Evolutionary conservation across 2,329 filamentous ascomycete species (phyloP).

Genomic region (Trichoderma endophyticum): DNA sequence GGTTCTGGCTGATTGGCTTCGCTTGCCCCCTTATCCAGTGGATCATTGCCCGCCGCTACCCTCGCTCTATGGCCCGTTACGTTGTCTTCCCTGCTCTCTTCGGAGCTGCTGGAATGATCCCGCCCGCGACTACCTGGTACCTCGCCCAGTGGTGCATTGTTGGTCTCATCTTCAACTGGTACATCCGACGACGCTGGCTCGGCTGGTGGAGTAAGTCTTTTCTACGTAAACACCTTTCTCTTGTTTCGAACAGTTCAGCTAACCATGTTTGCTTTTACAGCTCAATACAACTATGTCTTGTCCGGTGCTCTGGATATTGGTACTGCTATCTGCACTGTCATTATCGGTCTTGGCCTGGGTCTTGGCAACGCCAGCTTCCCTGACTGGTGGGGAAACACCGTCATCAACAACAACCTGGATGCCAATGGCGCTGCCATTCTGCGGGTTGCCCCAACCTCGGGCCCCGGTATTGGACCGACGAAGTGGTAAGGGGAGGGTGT

Average conservation of each 20-base stretch:
- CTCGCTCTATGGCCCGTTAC: conserved; percentile 45
- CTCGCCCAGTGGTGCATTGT: conserved; percentile 54
- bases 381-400: conserved; percentile 46
- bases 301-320: conserved; percentile 58
- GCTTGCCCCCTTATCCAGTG: conserved; percentile 48
- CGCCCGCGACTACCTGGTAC: conserved; percentile 55
- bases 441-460: neutral
- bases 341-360: conserved; percentile 47
- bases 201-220: conserved; percentile 54
- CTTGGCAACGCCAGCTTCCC: conserved; percentile 45
- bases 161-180: conserved; percentile 54
- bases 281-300: conserved; percentile 55
- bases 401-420: conserved; percentile 32
- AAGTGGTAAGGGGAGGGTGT: neutral
- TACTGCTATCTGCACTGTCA: conserved; percentile 54
- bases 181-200: conserved; percentile 46
- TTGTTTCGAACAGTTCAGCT: neutral
- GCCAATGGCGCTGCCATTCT: conserved; percentile 26
- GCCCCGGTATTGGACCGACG: conserved; percentile 4
- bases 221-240: neutral
- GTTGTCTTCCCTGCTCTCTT: conserved; percentile 54
- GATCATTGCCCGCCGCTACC: conserved; percentile 45
- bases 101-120: conserved; percentile 47
- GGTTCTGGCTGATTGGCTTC: conserved; percentile 54
- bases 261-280: conserved; percentile 3